phyloP scores from a whole-genome alignment of 805 yeast genomes.

The Candida boleticola region DNA sequence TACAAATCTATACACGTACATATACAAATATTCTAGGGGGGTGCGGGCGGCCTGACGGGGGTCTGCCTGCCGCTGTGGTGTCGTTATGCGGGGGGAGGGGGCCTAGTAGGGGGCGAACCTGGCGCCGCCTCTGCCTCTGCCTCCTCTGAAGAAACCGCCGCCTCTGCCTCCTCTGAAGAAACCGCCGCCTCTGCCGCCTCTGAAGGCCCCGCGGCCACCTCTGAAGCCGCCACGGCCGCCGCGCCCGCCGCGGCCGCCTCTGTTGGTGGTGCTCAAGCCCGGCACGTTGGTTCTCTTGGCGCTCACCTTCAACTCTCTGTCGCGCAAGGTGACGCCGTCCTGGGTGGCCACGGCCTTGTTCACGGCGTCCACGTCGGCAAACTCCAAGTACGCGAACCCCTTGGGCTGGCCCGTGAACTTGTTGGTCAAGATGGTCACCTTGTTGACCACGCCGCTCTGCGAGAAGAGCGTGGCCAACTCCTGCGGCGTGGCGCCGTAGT shows the following conservation, averaged over 20 bases:
- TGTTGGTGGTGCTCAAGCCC: slow-evolving; percentile 44
- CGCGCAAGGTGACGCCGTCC: slow-evolving; percentile 65
- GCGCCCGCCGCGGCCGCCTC: slow-evolving; percentile 44
- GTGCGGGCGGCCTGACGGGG: too few relatives aligned
- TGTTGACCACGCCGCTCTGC: slow-evolving; percentile 66
- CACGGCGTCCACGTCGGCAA: slow-evolving; percentile 64
- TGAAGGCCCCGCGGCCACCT: slow-evolving; percentile 43
- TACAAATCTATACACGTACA: not conserved
- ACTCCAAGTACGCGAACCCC: slow-evolving; percentile 87
- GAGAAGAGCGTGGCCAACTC: slow-evolving; percentile 76
- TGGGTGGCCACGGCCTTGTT: slow-evolving; percentile 58
- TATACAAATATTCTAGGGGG: not conserved
- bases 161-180: slow-evolving; percentile 11
- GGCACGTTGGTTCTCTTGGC: slow-evolving; percentile 84
- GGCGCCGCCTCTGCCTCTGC: slow-evolving; percentile 18
- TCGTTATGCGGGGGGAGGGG: not conserved
- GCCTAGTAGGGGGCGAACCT: slow-evolving; percentile 5
- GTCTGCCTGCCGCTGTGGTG: not conserved
- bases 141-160: slow-evolving; percentile 3
- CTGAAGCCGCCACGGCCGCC: slow-evolving; percentile 35
- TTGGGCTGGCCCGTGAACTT: slow-evolving; percentile 77
- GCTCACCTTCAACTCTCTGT: slow-evolving; percentile 67
- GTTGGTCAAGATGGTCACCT: slow-evolving; percentile 76
- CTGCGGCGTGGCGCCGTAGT: slow-evolving; percentile 73
- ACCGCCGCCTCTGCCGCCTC: slow-evolving; percentile 16